A percentile compares a stretch with the other conserved stretches of the same genome.
Evolutionary conservation across 345 rosid genomes (phyloP).

Genomic region (Xanthoceras sorbifolium): DNA sequence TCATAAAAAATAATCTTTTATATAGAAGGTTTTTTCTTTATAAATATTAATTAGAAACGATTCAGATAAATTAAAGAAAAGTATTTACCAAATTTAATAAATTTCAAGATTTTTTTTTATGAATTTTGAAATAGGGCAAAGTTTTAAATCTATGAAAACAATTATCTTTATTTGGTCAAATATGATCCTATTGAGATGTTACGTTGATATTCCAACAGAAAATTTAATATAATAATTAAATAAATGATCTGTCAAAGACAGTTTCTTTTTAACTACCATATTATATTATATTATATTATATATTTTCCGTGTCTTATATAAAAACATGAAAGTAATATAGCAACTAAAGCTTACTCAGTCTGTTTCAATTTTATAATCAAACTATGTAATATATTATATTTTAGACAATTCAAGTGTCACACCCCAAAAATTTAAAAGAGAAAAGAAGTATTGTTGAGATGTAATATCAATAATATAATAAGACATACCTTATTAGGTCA

Average conservation of each 20-base stretch:
- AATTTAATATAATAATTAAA: no score
- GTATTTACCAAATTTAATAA: no score
- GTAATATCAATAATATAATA: neutral
- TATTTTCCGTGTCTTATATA: no score
- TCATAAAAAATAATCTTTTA: no score
- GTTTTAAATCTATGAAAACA: neutral
- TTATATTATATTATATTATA: no score
- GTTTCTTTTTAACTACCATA: slow-evolving; percentile 1
- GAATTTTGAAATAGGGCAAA: no score
- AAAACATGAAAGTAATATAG: slow-evolving; percentile 5
- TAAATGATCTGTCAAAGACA: neutral
- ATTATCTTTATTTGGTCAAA: neutral
- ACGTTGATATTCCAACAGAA: slow-evolving; percentile 25
- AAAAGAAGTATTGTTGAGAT: neutral
- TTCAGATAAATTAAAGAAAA: no score
- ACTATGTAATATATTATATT: neutral
- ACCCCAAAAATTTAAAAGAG: neutral
- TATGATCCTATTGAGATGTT: neutral
- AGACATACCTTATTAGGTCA: neutral
- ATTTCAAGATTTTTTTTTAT: no score
- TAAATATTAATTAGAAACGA: no score
- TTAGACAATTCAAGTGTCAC: neutral
- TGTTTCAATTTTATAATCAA: neutral
- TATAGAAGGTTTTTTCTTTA: no score
- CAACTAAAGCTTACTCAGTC: neutral